Evolutionary conservation across 2,329 filamentous ascomycete species (phyloP).

Genomic region (Chrysosporium keratinophilum): DNA sequence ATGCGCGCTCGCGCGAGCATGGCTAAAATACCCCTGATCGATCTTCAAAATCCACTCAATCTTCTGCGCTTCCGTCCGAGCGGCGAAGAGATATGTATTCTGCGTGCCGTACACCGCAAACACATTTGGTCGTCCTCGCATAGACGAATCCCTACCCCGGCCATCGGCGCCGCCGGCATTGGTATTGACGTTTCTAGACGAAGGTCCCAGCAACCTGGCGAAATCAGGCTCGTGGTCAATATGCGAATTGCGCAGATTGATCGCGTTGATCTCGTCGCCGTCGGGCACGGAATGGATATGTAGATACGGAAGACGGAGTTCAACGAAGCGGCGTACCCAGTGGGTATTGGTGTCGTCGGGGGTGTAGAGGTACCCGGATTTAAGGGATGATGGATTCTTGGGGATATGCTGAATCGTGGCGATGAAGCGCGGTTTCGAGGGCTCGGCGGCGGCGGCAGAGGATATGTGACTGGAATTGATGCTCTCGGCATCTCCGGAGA

Average conservation of each 20-base stretch:
- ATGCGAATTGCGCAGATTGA: slow-evolving; percentile 80
- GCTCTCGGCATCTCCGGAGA: slow-evolving; percentile 15
- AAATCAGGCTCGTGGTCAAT: slow-evolving; percentile 88
- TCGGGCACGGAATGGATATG: slow-evolving; percentile 78
- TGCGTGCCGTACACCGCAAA: slow-evolving; percentile 92
- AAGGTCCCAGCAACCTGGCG: slow-evolving; percentile 58
- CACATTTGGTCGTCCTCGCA: slow-evolving; percentile 53
- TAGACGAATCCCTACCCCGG: slow-evolving; percentile 23
- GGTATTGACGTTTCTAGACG: slow-evolving; percentile 27
- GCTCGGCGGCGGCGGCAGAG: slow-evolving; percentile 8
- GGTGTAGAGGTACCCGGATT: slow-evolving; percentile 77
- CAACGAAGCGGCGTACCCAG: slow-evolving; percentile 89
- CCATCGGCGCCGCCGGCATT: slow-evolving; percentile 18
- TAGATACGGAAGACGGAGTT: slow-evolving; percentile 81
- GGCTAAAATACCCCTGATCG: slow-evolving; percentile 63
- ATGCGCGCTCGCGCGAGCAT: background rate
- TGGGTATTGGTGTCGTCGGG: slow-evolving; percentile 70
- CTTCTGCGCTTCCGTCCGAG: slow-evolving; percentile 80
- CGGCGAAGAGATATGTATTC: slow-evolving; percentile 91
- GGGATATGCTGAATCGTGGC: slow-evolving; percentile 66
- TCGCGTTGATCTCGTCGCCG: slow-evolving; percentile 80
- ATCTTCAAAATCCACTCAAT: slow-evolving; percentile 95
- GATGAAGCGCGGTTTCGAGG: slow-evolving; percentile 53
- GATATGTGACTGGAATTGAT: slow-evolving; percentile 6
- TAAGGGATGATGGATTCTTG: slow-evolving; percentile 72